These are phyloP conservation scores for Sporothrix globosa DNA, from an alignment of 2,329 filamentous ascomycete species.

Conservation along the genomic window DNA sequence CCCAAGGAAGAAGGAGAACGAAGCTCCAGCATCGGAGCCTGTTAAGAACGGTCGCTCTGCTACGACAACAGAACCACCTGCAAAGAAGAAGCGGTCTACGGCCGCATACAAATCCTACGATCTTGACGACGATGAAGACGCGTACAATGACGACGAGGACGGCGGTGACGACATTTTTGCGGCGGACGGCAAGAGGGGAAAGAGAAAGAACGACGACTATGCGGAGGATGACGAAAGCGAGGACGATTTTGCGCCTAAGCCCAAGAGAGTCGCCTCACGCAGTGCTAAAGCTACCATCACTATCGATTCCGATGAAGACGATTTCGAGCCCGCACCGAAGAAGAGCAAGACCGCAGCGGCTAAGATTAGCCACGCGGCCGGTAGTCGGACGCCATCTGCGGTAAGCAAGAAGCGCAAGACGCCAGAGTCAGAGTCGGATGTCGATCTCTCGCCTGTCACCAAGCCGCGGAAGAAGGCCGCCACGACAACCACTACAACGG, in stretches of 20 bases:
- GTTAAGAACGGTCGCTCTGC: conserved; percentile 36
- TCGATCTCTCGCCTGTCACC: conserved; percentile 50
- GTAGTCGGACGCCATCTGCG: conserved; percentile 11
- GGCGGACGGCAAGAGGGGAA: conserved; percentile 68
- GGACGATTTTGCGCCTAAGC: conserved; percentile 65
- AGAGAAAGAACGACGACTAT: conserved; percentile 74
- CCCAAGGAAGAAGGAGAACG: conserved; percentile 51
- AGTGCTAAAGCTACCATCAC: conserved; percentile 44
- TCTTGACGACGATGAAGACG: conserved; percentile 58
- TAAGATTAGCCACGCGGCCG: conserved; percentile 13
- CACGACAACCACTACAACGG: conserved; percentile 31
- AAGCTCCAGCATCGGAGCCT: conserved; percentile 38
- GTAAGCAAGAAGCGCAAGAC: conserved; percentile 61
- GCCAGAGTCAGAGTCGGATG: conserved; percentile 57
- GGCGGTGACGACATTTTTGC: conserved; percentile 85
- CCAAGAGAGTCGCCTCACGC: conserved; percentile 59
- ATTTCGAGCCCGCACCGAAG: conserved; percentile 39
- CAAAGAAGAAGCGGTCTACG: conserved; percentile 49
- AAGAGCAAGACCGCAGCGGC: conserved; percentile 42
- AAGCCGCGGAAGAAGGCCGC: conserved; percentile 65
- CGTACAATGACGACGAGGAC: conserved; percentile 67
- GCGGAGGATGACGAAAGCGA: conserved; percentile 67
- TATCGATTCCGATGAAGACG: conserved; percentile 43
- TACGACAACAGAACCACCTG: conserved; percentile 38
- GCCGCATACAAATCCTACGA: conserved; percentile 49